Base-by-base conservation (phyloP, 2,329 filamentous ascomycete species). In the Atkinsonella texensis region DNA sequence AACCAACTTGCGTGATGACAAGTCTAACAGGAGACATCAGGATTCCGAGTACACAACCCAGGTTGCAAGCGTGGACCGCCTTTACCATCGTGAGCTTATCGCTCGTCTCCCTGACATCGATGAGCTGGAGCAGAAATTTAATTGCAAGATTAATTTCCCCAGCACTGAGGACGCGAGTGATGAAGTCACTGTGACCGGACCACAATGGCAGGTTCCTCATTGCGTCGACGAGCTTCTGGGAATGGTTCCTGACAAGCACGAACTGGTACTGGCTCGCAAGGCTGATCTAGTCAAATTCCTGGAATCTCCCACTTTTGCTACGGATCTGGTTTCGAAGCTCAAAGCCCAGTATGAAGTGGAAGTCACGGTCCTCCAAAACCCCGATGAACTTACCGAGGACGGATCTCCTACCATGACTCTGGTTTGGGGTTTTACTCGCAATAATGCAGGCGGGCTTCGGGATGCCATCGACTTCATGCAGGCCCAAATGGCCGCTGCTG, bases 101-200 rank as follows among this genome's bases (percentile, higher is more conserved):
- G 80, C 87, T 54, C 88, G 90, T 54, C 84, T 97, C 57, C 75
- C 80, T 44, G 88, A 96, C 63, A 89, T 98, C 53, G 91, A 97
- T 58, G 88, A 93, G 60, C 77, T 98, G 49, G 93, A 98, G 74
- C 94, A 95, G 76, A 96, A 95, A 71, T 97, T 90, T 85, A 97
- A 97, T 68, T 98, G 93, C 83, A 97, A 97, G 74, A 94, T 98
- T 63, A 87, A 89, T 59, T 98, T 98, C 65, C 93, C 93, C 8
- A 95, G 90, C 70, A 97, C 93, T 10, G 93, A 98, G 68, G 87
- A 94, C 69, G 93, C 93, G 20, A 97, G 91, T 65, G 93, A 98
- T 63, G 86, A 94, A 63, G 89, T 98, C 50, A 94, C 86, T 17
- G 89, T 98, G 53, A 95, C 89, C 55, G 93, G 93, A 4, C 93